These are phyloP conservation scores for Eutypa lata DNA, from an alignment of 2,329 filamentous ascomycete species.

Conservation along the genomic window DNA sequence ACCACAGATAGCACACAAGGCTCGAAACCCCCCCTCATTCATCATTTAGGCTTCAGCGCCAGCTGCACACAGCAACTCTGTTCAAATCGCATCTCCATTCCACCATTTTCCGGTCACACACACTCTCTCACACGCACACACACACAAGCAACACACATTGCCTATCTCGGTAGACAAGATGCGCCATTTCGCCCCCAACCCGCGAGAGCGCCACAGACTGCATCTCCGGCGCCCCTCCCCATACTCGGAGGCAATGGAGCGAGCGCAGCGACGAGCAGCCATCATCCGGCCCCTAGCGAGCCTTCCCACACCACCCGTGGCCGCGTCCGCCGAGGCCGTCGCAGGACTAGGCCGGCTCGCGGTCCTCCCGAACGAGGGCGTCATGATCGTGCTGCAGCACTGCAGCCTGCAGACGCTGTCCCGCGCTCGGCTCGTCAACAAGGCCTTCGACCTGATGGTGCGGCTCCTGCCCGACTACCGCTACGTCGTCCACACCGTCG, in stretches of 20 bases:
- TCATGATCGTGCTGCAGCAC: constrained; percentile 13
- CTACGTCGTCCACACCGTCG: constrained; percentile 9
- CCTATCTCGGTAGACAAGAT: too few species aligned
- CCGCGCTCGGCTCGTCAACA: constrained; percentile 14
- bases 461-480: constrained; percentile 7
- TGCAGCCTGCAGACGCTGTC: constrained; percentile 16
- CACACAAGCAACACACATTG: too few species aligned
- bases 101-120: too few species aligned
- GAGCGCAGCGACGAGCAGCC: constrained; percentile 2
- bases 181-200: too few species aligned
- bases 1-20: too few species aligned
- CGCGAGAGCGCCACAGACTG: too few species aligned
- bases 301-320: background rate
- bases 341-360: constrained; percentile 14
- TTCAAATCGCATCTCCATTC: too few species aligned
- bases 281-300: constrained; percentile 10
- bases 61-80: too few species aligned
- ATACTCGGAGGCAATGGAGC: background rate
- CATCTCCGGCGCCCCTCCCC: background rate
- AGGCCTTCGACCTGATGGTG: constrained; percentile 6
- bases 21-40: too few species aligned
- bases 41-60: background rate
- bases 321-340: background rate
- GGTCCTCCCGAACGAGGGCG: constrained; percentile 16
- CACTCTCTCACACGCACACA: too few species aligned